Percentiles rank a stretch among this genome's conserved stretches.
Evolutionary conservation across 2,329 filamentous ascomycete species (phyloP).

Genomic region (Macrophomina tecta): DNA sequence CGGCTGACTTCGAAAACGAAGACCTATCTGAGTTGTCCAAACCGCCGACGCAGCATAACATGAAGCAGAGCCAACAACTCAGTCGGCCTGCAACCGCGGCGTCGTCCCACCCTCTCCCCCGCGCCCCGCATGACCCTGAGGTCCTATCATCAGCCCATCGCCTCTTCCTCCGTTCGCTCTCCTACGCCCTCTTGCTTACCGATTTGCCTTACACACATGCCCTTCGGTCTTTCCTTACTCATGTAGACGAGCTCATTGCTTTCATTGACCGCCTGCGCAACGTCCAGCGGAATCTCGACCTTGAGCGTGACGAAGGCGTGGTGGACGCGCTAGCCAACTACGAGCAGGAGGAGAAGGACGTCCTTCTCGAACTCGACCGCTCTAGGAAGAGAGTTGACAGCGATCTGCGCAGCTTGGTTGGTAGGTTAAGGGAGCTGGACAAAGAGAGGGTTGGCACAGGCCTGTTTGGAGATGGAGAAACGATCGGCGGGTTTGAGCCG

Average conservation of each 20-base stretch:
- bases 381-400: slow-evolving; percentile 69
- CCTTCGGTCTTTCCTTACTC: slow-evolving; percentile 70
- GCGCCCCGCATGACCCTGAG: slow-evolving; percentile 77
- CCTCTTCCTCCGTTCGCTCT: slow-evolving; percentile 73
- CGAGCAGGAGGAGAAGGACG: slow-evolving; percentile 72
- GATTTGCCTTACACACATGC: slow-evolving; percentile 67
- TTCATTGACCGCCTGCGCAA: slow-evolving; percentile 76
- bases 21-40: neutral
- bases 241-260: slow-evolving; percentile 82
- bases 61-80: slow-evolving; percentile 11
- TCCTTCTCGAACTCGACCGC: slow-evolving; percentile 67
- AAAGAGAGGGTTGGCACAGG: slow-evolving; percentile 49
- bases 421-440: slow-evolving; percentile 67
- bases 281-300: slow-evolving; percentile 78
- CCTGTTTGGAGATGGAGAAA: slow-evolving; percentile 33
- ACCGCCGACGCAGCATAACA: neutral
- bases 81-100: slow-evolving; percentile 7
- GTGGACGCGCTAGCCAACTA: slow-evolving; percentile 61
- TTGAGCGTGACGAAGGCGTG: slow-evolving; percentile 82
- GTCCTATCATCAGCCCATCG: slow-evolving; percentile 80
- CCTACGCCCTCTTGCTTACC: slow-evolving; percentile 70
- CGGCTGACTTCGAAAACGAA: neutral
- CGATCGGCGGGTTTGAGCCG: slow-evolving; percentile 48
- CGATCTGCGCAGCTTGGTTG: slow-evolving; percentile 68
- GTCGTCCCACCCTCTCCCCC: neutral